These are phyloP conservation scores for Acacia acuminata DNA, from an alignment of 306 rosid genomes.

Conservation along the genomic window DNA sequence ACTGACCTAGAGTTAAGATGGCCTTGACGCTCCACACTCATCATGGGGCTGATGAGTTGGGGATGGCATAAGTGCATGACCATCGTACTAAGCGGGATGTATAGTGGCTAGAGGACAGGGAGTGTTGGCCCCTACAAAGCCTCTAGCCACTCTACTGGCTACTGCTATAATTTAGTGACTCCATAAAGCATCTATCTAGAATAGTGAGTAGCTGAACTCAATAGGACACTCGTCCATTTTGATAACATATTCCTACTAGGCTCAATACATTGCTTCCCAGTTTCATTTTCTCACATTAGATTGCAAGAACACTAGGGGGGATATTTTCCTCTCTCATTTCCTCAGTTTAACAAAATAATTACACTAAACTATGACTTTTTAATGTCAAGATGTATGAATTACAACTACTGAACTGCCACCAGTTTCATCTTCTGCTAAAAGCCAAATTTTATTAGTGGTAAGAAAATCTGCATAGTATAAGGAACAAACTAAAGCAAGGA, in stretches of 20 bases:
- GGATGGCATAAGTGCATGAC: no score
- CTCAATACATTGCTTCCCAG: background rate
- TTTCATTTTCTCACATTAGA: background rate
- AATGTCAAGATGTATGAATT: background rate
- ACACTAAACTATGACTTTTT: background rate
- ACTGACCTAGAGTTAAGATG: background rate
- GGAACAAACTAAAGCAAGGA: background rate
- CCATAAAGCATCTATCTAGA: background rate
- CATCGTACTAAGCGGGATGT: no score
- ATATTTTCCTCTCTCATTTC: background rate
- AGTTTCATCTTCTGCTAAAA: slow-evolving; percentile 3
- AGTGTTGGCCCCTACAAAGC: background rate
- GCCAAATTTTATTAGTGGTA: background rate
- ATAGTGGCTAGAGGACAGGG: background rate
- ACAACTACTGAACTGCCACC: background rate
- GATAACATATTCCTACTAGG: background rate
- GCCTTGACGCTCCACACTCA: no score
- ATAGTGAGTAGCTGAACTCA: background rate
- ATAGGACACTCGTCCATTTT: background rate
- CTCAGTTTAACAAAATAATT: background rate
- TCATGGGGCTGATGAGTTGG: no score
- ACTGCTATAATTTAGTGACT: background rate
- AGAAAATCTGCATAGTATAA: slow-evolving; percentile 12
- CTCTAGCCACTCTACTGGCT: background rate
- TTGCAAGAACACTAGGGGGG: background rate